Evolutionary conservation across 2,329 filamentous ascomycete species (phyloP).

Genomic region (Alternaria rosae): DNA sequence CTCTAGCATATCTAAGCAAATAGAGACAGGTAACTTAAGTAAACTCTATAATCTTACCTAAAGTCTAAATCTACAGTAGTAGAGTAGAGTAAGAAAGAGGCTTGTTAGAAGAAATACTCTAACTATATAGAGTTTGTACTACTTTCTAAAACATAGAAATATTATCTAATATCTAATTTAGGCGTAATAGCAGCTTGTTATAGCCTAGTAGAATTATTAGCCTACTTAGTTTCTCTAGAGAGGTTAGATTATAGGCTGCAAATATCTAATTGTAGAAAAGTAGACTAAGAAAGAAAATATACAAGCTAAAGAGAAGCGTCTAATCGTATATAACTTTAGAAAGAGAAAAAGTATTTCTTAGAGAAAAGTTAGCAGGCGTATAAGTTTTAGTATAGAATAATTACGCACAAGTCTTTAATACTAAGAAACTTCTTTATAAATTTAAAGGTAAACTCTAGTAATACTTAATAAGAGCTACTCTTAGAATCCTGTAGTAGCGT

Average conservation of each 20-base stretch:
- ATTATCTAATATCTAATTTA: conserved; percentile 8
- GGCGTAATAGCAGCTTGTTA: conserved; percentile 5
- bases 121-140: conserved; percentile 26
- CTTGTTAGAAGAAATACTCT: conserved; percentile 37
- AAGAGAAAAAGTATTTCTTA: conserved; percentile 39
- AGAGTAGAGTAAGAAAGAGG: conserved; percentile 32
- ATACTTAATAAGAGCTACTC: conserved; percentile 8
- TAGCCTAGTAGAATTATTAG: conserved; percentile 34
- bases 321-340: conserved; percentile 44
- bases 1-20: conserved; percentile 43
- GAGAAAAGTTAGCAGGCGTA: background rate
- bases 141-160: conserved; percentile 27
- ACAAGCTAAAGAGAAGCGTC: conserved; percentile 43
- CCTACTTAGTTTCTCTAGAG: conserved; percentile 45
- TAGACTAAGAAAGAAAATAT: conserved; percentile 42
- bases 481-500: conserved; percentile 13
- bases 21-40: conserved; percentile 39
- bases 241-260: conserved; percentile 42
- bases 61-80: conserved; percentile 36
- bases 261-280: conserved; percentile 40
- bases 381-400: background rate
- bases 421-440: conserved; percentile 12
- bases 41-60: conserved; percentile 40
- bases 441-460: conserved; percentile 17
- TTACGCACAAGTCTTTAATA: conserved; percentile 6